Base-by-base conservation (phyloP, 2,329 filamentous ascomycete species). In the Aspergillus amoenus region DNA sequence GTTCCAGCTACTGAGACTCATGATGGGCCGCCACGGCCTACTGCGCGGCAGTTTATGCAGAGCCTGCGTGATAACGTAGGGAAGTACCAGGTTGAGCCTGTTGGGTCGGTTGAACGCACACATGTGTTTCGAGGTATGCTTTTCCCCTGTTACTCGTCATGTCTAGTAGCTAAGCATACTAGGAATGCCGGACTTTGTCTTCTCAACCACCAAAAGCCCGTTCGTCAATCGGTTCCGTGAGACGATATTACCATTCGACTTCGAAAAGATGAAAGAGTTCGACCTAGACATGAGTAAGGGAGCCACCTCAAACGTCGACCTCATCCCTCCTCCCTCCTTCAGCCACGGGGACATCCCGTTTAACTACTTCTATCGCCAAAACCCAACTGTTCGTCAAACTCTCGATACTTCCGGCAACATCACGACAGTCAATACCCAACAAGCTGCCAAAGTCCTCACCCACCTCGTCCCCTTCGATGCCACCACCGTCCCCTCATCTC, bases 121-220 rank as follows among this genome's bases (percentile, higher is more conserved):
- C 92, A 97, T 79, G 85, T 93, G 39, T 99, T 95, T 73, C 85
- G 93, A 70, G 87, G 87, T 82, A 52, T n/a, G 30, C 7, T 8
- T 12, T n/a, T 52, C 1, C 18, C 8, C 34, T 34, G 5, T n/a
- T 2, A 18, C 7, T 56, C 15, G 51, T 41, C 34, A 45, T 34
- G 4, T 11, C 11, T 12, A 22, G n/a, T 17, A 5, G 13, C 54
- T 57, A 15, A 59, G 22, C 15, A 39, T 59, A 18, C 5, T 56
- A 85, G 84, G 83, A 32, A 81, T 96, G 62, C 88, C 91, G 8
- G 93, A 97, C 73, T 95, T 95, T 68, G 91, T 95, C 67, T 93
- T 88, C 74, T 86, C 90, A 21, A 86, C 88, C 50, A 81, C 81
- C 13, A 81, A 83, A 37, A 88, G 88, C 45, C 78, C 83, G 0